Evolutionary conservation across 1,284 basidiomycete genomes (phyloP), one percentile per base, ranked within the genome.

Genomic region (Puccinia coronata): DNA sequence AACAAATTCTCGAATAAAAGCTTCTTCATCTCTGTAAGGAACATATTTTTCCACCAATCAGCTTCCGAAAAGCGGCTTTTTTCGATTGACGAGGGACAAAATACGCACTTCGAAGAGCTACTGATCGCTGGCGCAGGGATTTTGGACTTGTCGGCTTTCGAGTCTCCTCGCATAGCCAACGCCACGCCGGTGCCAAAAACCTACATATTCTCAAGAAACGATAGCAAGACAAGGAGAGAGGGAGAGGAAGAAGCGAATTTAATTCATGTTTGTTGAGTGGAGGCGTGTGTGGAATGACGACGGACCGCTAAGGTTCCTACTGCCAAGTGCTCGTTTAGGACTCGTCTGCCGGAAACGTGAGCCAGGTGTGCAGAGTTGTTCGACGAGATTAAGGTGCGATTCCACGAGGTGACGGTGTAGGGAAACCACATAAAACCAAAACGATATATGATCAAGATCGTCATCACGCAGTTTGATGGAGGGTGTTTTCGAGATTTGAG

Each of bases 101-200:
- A 39, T 4, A 55, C 71, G 9, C 25, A 73, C 71, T 73, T 73
- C 20, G 71, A 73, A 73, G 71, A 73, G 71, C 71, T 73, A 36
- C 18, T 41, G 31, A 73, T 73, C 12, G 34, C 31, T 53, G 71
- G 71, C 25, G 71, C 31, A 20, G 71, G 51, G 55, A 73, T 73
- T 53, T 57, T 4, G 14, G 47, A 34, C 39, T 73, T 57, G 34
- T 73, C 36, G 20, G 71, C 20, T 39, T 53, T 73, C 18, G 71
- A 73, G 36, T 34, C 71, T 36, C 71, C 71, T 73, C 51, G 71
- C 71, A 73, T 73, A 43, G 71, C 71, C 18, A 73, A 39, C 6
- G 71, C 71, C 34, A 73, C 71, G n/a, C 71, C 51, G 55, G 71
- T 73, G n/a, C 71, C 71, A 55, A 73, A 73, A n/a, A 53, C 51